phyloP scores from a whole-genome alignment of 2,329 filamentous ascomycete species.

The Rhexocercosporidium sp. region DNA sequence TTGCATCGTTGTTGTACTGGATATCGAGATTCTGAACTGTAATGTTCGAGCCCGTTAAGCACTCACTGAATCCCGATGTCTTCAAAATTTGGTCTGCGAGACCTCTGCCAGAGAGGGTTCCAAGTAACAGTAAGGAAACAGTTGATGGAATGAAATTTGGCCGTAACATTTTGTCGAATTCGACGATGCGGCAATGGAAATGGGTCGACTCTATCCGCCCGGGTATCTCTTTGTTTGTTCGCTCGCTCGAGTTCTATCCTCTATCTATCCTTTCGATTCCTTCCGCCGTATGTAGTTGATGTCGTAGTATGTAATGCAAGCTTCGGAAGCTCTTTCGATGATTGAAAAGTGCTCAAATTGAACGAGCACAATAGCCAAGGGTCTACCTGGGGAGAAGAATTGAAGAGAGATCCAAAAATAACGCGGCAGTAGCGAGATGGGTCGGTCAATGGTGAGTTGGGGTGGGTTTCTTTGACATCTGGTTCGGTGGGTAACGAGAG shows the following conservation, averaged over 20 bases:
- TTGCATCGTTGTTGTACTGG: slow-evolving; percentile 75
- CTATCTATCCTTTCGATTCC: neutral
- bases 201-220: slow-evolving; percentile 10
- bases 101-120: slow-evolving; percentile 46
- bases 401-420: slow-evolving; percentile 21
- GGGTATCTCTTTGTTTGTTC: neutral
- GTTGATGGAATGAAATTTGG: slow-evolving; percentile 35
- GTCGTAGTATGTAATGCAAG: slow-evolving; percentile 13
- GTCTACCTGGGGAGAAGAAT: slow-evolving; percentile 65
- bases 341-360: slow-evolving; percentile 18
- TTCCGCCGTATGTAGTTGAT: slow-evolving; percentile 11
- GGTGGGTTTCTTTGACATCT: slow-evolving; percentile 5
- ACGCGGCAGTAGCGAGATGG: neutral
- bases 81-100: slow-evolving; percentile 74
- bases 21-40: slow-evolving; percentile 77
- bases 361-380: slow-evolving; percentile 53
- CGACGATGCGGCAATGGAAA: neutral
- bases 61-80: slow-evolving; percentile 81
- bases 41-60: slow-evolving; percentile 64
- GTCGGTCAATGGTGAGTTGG: slow-evolving; percentile 3
- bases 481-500: slow-evolving; percentile 1
- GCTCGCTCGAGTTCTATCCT: slow-evolving; percentile 4
- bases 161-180: slow-evolving; percentile 39
- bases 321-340: neutral
- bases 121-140: slow-evolving; percentile 39